A percentile compares a stretch with the other conserved stretches of the same genome.
phyloP scores from a whole-genome alignment of 2,329 filamentous ascomycete genomes.

The Talaromyces pinophilus region DNA sequence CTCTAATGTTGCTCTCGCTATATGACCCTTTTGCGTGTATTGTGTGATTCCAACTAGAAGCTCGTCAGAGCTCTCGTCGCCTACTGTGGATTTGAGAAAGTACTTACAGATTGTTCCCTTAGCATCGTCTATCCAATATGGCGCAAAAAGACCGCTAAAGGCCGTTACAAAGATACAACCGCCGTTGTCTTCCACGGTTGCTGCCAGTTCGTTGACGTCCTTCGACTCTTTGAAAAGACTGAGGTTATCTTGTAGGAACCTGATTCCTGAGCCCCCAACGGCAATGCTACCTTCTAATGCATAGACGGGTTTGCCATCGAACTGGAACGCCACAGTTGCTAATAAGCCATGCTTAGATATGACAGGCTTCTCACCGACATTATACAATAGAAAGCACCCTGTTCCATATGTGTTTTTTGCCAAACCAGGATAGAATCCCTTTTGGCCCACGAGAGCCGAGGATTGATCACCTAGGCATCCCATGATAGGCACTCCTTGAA shows the following conservation, averaged over 20 bases:
- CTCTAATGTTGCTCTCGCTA: conserved; percentile 84
- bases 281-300: conserved; percentile 83
- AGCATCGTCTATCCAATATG: conserved; percentile 95
- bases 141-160: conserved; percentile 86
- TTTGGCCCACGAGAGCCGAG: conserved; percentile 79
- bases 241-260: conserved; percentile 69
- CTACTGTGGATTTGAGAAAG: neutral
- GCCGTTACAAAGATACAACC: conserved; percentile 86
- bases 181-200: conserved; percentile 71
- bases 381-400: conserved; percentile 85
- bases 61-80: conserved; percentile 4
- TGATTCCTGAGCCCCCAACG: conserved; percentile 77
- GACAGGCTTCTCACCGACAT: conserved; percentile 80
- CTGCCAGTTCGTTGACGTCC: conserved; percentile 65
- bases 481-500: conserved; percentile 70
- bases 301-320: conserved; percentile 70
- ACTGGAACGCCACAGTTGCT: conserved; percentile 82
- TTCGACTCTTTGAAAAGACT: conserved; percentile 61
- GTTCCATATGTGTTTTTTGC: conserved; percentile 93
- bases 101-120: conserved; percentile 74
- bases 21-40: conserved; percentile 80
- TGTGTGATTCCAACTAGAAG: conserved; percentile 73
- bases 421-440: conserved; percentile 76
- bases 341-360: conserved; percentile 80
- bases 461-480: conserved; percentile 86